Evolutionary conservation across 371 early-diverging fungal genomes (phyloP).

Genomic region (Coemansia sp.): DNA sequence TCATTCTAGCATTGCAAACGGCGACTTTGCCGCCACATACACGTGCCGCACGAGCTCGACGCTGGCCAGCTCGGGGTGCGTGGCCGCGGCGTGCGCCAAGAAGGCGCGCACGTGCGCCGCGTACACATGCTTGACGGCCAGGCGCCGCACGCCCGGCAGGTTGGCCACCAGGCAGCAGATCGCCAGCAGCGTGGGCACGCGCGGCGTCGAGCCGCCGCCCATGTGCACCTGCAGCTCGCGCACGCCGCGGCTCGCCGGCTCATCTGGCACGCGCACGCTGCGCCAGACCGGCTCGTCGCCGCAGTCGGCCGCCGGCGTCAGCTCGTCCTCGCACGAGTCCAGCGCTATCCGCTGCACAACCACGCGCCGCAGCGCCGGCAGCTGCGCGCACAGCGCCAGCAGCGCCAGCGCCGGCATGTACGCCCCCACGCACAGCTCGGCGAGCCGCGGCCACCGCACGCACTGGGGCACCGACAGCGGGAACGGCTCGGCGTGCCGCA

Average conservation of each 20-base stretch:
- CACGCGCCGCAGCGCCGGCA: constrained; percentile 15
- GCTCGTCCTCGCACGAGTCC: constrained; percentile 2
- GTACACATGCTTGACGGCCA: constrained; percentile 33
- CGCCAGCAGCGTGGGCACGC: constrained; percentile 23
- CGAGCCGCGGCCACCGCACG: constrained; percentile 18
- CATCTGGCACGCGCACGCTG: background rate
- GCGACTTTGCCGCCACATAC: constrained; percentile 10
- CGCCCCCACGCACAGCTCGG: constrained; percentile 25
- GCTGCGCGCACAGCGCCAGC: constrained; percentile 17
- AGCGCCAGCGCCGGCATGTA: constrained; percentile 25
- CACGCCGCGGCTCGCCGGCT: constrained; percentile 14
- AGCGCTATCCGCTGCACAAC: constrained; percentile 31
- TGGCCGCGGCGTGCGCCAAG: background rate
- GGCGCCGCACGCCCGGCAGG: constrained; percentile 13
- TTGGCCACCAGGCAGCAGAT: constrained; percentile 29
- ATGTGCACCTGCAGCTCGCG: constrained; percentile 41
- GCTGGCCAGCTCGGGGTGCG: constrained; percentile 8
- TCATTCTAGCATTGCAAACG: background rate
- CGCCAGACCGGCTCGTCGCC: background rate
- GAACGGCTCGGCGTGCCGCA: constrained; percentile 28
- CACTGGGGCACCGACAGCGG: constrained; percentile 29
- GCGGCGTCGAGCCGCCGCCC: constrained; percentile 21
- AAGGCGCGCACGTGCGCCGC: constrained; percentile 9
- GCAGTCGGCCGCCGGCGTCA: background rate
- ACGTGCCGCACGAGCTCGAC: constrained; percentile 23